Evolutionary conservation across 1,139 yeast genomes (phyloP), one percentile per base, ranked within the genome.

Genomic region (Geotrichum aggregatum): DNA sequence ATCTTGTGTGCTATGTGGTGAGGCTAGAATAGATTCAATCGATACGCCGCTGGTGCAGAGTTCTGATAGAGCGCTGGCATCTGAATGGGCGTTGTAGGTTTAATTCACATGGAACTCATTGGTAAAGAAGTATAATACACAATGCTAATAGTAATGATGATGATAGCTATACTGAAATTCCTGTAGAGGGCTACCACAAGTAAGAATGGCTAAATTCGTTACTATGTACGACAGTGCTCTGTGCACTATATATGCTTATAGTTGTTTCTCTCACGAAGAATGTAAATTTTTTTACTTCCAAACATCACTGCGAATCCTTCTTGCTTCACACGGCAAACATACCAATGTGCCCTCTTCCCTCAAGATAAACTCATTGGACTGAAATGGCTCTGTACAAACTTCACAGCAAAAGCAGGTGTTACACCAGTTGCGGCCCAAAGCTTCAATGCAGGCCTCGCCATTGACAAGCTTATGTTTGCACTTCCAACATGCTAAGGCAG

Each of bases 1-100:
- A 35, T 87, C 83, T 58, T 92, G 98, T 68, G 76, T 84, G 11
- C 70, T 89, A 33, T 92, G 98, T 68, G 84, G 89, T 55, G 95
- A 87, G 44, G 70, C 79, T 50, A 83, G 80, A 63, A 82, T 92
- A 53, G 84, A 82, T 51, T 74, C 78, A 13, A 76, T 91, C 49
- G 97, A 89, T 61, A 78, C 76, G 47, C 76, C 80, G 1, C 65
- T 79, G 3, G 63, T 65, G 2, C 54, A 43, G 7, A 44, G 47
- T 2, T 46, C 53, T 5, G 54, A 50, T 33, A 35, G 52, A 43
- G 50, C 56, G 3, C 40, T 44, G 21, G 52, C 54, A 1, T 28
- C 43, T 16, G 56, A 54, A 28, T 54, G 56, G 56, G 56, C 54
- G 8, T 21, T 53, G 14, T 53, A 47, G 36, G 31, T 3, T 24